Percentiles rank a stretch among this genome's conserved stretches.
Conservation (phyloP, 108 stramenopile species). For the Chaetoceros muelleri region DNA sequence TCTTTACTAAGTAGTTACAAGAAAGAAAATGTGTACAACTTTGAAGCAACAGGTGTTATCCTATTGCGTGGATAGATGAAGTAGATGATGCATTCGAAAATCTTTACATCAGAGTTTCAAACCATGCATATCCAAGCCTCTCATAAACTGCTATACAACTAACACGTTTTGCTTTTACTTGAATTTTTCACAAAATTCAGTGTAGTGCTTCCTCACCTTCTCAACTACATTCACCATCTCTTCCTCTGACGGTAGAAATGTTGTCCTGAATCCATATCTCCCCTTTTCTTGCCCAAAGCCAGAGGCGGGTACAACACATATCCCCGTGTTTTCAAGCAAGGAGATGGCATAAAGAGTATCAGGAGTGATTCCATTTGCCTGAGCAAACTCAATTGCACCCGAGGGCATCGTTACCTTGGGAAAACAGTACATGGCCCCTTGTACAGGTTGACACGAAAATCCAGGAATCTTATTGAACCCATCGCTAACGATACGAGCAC, state of each 20-base stretch:
- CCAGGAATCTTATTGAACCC: slow-evolving; percentile 87
- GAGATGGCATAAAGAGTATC: slow-evolving; percentile 91
- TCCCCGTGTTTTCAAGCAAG: slow-evolving; percentile 84
- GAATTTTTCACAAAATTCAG: slow-evolving; percentile 69
- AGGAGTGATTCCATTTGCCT: slow-evolving; percentile 53
- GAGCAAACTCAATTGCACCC: slow-evolving; percentile 66
- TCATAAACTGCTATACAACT: no score
- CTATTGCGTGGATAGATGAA: no score
- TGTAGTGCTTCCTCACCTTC: slow-evolving; percentile 66
- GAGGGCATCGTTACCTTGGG: slow-evolving; percentile 76
- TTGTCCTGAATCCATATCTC: slow-evolving; percentile 93
- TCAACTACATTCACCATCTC: slow-evolving; percentile 63
- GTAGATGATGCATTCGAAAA: no score
- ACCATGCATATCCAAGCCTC: no score
- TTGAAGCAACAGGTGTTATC: no score
- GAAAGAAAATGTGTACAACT: neutral
- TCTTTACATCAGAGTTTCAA: no score
- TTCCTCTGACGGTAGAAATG: slow-evolving; percentile 89
- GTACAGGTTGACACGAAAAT: slow-evolving; percentile 81
- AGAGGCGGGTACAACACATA: slow-evolving; percentile 92
- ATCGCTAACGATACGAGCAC: slow-evolving; percentile 61
- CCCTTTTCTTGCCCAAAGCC: slow-evolving; percentile 93
- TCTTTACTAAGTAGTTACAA: neutral
- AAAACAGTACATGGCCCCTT: slow-evolving; percentile 97
- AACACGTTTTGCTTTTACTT: slow-evolving; percentile 8